Conservation (phyloP, 257 asterid genomes). For the Solanum verrucosum region DNA sequence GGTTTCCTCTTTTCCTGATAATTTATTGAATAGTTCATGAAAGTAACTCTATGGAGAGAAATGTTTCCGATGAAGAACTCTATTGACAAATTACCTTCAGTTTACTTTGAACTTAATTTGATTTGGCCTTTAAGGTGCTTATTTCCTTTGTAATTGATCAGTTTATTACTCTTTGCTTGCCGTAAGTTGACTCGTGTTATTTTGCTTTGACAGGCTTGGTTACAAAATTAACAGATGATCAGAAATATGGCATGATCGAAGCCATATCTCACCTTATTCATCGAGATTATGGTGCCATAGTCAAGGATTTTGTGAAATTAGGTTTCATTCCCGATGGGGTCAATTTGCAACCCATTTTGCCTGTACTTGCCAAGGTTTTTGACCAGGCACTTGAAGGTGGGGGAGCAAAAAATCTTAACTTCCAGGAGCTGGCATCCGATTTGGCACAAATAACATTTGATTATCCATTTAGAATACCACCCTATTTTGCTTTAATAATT, state of each 20-base stretch:
- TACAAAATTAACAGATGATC: slow-evolving; percentile 91
- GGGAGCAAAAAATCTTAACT: slow-evolving; percentile 91
- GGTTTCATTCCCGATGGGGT: slow-evolving; percentile 93
- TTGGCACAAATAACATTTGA: slow-evolving; percentile 97
- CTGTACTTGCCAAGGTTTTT: slow-evolving; percentile 96
- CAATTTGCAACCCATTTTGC: slow-evolving; percentile 86
- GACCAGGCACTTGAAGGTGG: slow-evolving; percentile 99
- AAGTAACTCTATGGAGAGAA: not conserved
- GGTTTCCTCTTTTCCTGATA: not conserved
- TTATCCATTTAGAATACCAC: slow-evolving; percentile 95
- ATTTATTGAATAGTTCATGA: not conserved
- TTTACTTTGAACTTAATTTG: not conserved
- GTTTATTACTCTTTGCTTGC: not conserved
- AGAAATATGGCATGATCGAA: slow-evolving; percentile 97
- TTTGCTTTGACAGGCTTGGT: slow-evolving; percentile 66
- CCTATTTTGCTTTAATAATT: slow-evolving; percentile 94
- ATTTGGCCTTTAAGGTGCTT: not conserved
- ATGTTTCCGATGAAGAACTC: not conserved
- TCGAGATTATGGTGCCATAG: slow-evolving; percentile 92
- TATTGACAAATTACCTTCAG: not conserved
- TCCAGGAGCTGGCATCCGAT: slow-evolving; percentile 97
- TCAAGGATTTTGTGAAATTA: slow-evolving; percentile 88
- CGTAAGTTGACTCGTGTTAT: not conserved
- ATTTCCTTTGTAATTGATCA: not conserved
- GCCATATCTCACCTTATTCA: slow-evolving; percentile 98